Conservation (phyloP, 2,329 filamentous ascomycete species). For the Aspergillus ochraceus region DNA sequence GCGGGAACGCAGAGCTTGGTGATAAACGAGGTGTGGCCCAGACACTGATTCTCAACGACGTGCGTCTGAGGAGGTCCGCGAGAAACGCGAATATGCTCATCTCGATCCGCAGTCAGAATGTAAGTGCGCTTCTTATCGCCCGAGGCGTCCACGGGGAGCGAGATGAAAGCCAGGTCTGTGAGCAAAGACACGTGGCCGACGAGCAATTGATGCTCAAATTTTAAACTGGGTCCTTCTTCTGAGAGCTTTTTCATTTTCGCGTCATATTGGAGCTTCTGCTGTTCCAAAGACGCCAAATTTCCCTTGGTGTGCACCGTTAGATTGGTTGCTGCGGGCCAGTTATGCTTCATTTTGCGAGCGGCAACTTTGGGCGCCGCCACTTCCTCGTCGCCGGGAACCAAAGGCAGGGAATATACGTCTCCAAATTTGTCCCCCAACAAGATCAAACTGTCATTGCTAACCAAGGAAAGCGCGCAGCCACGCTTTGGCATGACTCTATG, state of each 20-base stretch:
- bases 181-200: conserved; percentile 96
- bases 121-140: conserved; percentile 54
- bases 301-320: conserved; percentile 63
- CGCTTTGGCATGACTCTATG: conserved; percentile 82
- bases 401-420: conserved; percentile 86
- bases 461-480: conserved; percentile 72
- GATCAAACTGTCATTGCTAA: conserved; percentile 69
- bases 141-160: conserved; percentile 43
- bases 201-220: conserved; percentile 74
- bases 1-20: conserved; percentile 69
- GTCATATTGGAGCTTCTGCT: conserved; percentile 50
- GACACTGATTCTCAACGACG: conserved; percentile 84
- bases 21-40: conserved; percentile 85
- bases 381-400: conserved; percentile 51
- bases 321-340: conserved; percentile 55
- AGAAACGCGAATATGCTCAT: conserved; percentile 86
- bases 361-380: conserved; percentile 37
- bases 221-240: conserved; percentile 50
- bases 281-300: conserved; percentile 59
- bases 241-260: conserved; percentile 39
- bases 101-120: conserved; percentile 67
- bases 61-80: conserved; percentile 79
- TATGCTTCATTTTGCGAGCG: conserved; percentile 31
- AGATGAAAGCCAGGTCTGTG: conserved; percentile 66
- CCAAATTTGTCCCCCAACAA: conserved; percentile 93